These are phyloP conservation scores for Calocera viscosa DNA, from an alignment of 768 basidiomycete genomes.

Conservation along the genomic window DNA sequence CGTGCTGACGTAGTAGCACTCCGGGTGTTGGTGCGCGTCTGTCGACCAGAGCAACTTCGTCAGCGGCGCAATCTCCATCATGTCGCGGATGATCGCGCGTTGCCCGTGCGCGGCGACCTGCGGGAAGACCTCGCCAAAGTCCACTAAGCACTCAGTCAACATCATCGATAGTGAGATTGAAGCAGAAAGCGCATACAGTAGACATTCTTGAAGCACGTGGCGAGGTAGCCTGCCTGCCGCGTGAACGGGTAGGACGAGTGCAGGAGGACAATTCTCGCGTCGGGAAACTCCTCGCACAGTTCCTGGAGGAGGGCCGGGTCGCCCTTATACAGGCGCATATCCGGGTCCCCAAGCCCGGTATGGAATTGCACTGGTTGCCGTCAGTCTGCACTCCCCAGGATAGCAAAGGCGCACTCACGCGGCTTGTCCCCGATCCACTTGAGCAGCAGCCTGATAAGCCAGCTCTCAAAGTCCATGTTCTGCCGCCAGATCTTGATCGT, in stretches of 20 bases:
- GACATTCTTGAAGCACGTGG: conserved; percentile 58
- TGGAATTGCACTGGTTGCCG: conserved; percentile 60
- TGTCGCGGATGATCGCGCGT: conserved; percentile 42
- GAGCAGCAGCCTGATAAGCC: conserved; percentile 45
- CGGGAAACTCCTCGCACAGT: conserved; percentile 49
- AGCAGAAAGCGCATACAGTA: conserved; percentile 27
- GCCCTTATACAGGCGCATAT: conserved; percentile 44
- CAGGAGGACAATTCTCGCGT: conserved; percentile 51
- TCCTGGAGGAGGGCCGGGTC: conserved; percentile 59
- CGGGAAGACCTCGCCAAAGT: conserved; percentile 70
- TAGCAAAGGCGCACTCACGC: conserved; percentile 33
- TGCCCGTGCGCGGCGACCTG: conserved; percentile 53
- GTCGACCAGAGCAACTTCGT: conserved; percentile 75
- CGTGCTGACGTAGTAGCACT: conserved; percentile 56
- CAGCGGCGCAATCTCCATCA: conserved; percentile 59
- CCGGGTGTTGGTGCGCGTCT: conserved; percentile 66
- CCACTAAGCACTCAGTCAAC: conserved; percentile 28
- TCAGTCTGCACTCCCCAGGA: not conserved
- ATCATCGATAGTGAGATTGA: not conserved
- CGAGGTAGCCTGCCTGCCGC: conserved; percentile 64
- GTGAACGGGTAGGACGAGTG: conserved; percentile 71
- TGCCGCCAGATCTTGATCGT: conserved; percentile 38
- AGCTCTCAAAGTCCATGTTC: conserved; percentile 54
- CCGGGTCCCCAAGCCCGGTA: conserved; percentile 66
- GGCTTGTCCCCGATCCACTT: conserved; percentile 49